Conservation (phyloP, 129 eudicot species). For the Heracleum sosnowskyi region DNA sequence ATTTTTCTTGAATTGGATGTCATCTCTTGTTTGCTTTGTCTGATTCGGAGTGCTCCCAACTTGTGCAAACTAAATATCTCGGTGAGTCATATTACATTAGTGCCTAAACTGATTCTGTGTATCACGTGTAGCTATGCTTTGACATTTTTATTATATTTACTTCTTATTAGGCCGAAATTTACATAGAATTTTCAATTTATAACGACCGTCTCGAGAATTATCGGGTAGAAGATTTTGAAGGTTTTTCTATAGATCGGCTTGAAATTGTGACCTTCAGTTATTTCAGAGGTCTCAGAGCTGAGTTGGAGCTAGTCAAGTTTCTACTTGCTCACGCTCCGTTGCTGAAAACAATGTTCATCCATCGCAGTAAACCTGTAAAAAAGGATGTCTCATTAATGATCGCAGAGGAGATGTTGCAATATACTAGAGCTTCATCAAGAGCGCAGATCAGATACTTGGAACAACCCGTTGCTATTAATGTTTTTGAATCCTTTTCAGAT, state of each 20-base stretch:
- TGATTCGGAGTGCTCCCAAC: background rate
- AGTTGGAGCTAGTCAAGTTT: background rate
- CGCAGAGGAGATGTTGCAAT: background rate
- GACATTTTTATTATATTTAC: too few relatives aligned
- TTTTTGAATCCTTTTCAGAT: background rate
- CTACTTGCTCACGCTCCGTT: background rate
- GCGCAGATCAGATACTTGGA: background rate
- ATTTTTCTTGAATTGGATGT: background rate
- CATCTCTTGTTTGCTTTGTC: background rate
- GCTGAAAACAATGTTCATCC: background rate
- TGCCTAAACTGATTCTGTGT: too few relatives aligned
- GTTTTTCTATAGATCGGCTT: background rate
- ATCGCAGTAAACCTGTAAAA: background rate
- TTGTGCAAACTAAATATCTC: slow-evolving; percentile 5
- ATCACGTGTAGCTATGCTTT: too few relatives aligned
- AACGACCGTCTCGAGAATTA: background rate
- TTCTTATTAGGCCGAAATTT: too few relatives aligned
- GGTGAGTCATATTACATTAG: too few relatives aligned
- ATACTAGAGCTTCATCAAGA: background rate
- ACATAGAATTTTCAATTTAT: too few relatives aligned
- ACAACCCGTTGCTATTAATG: background rate
- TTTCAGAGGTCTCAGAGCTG: background rate
- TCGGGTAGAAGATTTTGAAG: background rate
- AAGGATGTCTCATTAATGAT: background rate
- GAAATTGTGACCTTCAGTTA: background rate